These are phyloP conservation scores for Dactylellina parvicollis DNA, from an alignment of 2,329 filamentous ascomycete genomes.

Conservation along the genomic window DNA sequence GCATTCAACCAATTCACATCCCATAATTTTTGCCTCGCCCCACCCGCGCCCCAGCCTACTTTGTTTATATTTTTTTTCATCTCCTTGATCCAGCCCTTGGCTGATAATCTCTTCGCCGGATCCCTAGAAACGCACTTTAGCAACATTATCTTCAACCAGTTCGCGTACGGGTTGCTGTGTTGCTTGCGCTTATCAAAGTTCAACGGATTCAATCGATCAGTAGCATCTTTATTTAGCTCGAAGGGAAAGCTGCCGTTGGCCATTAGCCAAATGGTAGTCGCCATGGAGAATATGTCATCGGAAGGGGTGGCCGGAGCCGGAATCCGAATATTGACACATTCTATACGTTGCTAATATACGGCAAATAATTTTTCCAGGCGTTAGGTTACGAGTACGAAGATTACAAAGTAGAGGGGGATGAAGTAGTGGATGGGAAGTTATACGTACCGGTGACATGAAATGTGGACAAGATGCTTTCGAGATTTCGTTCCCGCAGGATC, in stretches of 20 bases:
- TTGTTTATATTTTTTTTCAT: background rate
- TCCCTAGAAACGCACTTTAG: conserved; percentile 5
- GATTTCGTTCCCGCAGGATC: background rate
- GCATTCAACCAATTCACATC: conserved; percentile 23
- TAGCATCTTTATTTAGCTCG: background rate
- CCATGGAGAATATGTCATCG: conserved; percentile 35
- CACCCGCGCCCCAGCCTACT: conserved; percentile 25
- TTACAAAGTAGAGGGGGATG: too few relatives aligned
- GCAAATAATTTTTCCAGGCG: background rate
- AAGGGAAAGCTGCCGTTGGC: conserved; percentile 25
- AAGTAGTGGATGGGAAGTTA: background rate
- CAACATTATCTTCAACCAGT: conserved; percentile 2
- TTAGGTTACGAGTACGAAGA: too few relatives aligned
- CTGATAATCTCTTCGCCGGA: background rate
- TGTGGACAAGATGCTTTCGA: conserved; percentile 1
- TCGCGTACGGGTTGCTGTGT: conserved; percentile 13
- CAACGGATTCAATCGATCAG: background rate
- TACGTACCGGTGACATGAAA: conserved; percentile 48
- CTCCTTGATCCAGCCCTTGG: background rate
- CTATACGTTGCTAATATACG: background rate
- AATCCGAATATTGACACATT: background rate
- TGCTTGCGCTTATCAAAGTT: background rate
- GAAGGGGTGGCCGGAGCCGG: background rate
- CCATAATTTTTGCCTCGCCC: conserved; percentile 16
- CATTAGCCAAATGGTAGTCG: conserved; percentile 7